Conservation (phyloP, 495 filamentous ascomycete species). For the Evernia prunastri region DNA sequence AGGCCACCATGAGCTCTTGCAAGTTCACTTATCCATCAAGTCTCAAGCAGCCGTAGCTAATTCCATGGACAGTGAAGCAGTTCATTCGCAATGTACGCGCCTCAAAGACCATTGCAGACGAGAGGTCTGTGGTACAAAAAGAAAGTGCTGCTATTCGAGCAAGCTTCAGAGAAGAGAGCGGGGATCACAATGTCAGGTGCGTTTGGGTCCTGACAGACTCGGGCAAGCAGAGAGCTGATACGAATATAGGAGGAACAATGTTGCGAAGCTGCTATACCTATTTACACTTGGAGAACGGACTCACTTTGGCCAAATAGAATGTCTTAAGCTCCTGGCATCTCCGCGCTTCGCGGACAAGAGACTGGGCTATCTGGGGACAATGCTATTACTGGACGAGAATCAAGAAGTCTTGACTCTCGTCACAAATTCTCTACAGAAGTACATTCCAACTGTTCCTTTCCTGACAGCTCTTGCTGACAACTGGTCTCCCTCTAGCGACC, state of each 20-base stretch:
- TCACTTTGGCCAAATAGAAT: slow-evolving; percentile 99
- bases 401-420: slow-evolving; percentile 96
- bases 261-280: slow-evolving; percentile 94
- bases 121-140: slow-evolving; percentile 95
- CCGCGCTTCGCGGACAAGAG: slow-evolving; percentile 98
- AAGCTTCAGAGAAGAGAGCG: slow-evolving; percentile 94
- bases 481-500: slow-evolving; percentile 53
- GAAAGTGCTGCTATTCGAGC: slow-evolving; percentile 96
- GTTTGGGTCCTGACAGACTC: slow-evolving; percentile 27
- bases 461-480: background rate
- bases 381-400: slow-evolving; percentile 94
- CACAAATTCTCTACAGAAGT: slow-evolving; percentile 97
- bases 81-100: slow-evolving; percentile 99
- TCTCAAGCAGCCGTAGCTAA: slow-evolving; percentile 16
- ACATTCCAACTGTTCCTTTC: slow-evolving; percentile 26
- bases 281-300: slow-evolving; percentile 98
- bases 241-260: slow-evolving; percentile 81
- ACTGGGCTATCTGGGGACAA: slow-evolving; percentile 90
- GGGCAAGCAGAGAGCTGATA: slow-evolving; percentile 8
- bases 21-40: slow-evolving; percentile 34
- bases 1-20: slow-evolving; percentile 62
- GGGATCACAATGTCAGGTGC: slow-evolving; percentile 81
- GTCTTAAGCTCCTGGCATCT: slow-evolving; percentile 91
- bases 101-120: slow-evolving; percentile 97
- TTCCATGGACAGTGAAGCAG: slow-evolving; percentile 71